Base-by-base conservation (phyloP, 768 basidiomycete genomes). In the Russula virescens region DNA sequence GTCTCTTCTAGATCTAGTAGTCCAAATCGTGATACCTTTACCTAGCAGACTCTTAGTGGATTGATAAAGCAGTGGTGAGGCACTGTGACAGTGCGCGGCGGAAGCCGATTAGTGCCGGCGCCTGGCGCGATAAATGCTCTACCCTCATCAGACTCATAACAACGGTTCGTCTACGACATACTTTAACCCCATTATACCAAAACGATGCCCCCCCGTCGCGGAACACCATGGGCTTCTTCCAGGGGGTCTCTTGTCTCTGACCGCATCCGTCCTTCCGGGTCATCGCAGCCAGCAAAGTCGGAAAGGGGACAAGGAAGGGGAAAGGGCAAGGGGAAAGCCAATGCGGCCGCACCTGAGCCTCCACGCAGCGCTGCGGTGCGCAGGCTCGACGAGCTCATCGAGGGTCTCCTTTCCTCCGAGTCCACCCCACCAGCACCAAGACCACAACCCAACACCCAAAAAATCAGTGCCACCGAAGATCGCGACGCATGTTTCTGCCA, bases 381-480 rank as follows among this genome's bases (percentile, higher is more conserved):
- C 54, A 54, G 31, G 28, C 64, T 67, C 53, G 66, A 67, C 11
- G 66, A 58, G 21, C 60, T 67, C 11, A 57, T 67, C 25, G 43
- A 45, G 1, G 55, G 46, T 26, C 49, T 65, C 49, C 31, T 5
- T n/a, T 50, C 55, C 28, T 50, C 61, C 4, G 49, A 50, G 11
- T 23, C 26, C 19, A 35, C 40, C 38, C 55, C 28, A 8, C 21
- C 31, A 9, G 13, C 9, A 40, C 25, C 31, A 51, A 28, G 25
- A 25, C 8, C 31, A 3, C 31, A 31, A 31, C 31, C 31, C 31
- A 31, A 31, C 8, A 31, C 31, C 5, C 31, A 31, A 31, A 31
- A 31, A 4, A 31, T 4, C 5, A 31, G n/a, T 14, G 38, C 13
- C 13, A 11, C 38, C 38, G 13, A 10, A 18, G 40, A 57, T 43